phyloP scores from a whole-genome alignment of 176 grass and related monocot genomes.

The Ensete ventricosum region DNA sequence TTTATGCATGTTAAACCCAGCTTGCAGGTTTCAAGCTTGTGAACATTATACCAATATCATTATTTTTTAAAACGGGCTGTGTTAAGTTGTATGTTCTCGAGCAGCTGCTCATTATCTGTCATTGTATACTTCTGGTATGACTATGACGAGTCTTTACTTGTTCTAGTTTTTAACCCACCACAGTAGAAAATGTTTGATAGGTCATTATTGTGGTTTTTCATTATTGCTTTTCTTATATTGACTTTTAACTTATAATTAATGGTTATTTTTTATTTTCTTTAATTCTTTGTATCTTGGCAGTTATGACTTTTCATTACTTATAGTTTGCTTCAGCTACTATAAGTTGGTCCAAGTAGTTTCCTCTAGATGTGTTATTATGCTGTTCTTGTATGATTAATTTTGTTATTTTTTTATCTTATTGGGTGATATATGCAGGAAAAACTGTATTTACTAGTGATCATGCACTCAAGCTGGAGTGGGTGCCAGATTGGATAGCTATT shows the following conservation, averaged over 20 bases:
- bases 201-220: not conserved
- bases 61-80: too few species aligned
- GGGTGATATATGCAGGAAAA: conserved; percentile 39
- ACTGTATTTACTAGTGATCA: conserved; percentile 95
- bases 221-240: not conserved
- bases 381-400: not conserved
- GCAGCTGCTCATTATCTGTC: not conserved
- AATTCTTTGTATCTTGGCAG: not conserved
- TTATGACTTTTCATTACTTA: not conserved
- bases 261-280: not conserved
- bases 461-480: conserved; percentile 83
- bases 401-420: not conserved
- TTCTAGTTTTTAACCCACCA: not conserved
- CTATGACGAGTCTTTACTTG: not conserved
- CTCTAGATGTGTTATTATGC: too few species aligned
- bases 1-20: too few species aligned
- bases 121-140: not conserved
- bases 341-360: too few species aligned
- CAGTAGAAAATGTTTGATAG: not conserved
- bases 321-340: not conserved
- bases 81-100: not conserved
- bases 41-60: too few species aligned
- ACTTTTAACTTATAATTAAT: not conserved
- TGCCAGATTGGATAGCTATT: conserved; percentile 96
- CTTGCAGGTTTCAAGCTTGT: too few species aligned